Base-by-base conservation (phyloP, 2,329 filamentous ascomycete species). In the Diaporthe citrichinensis region DNA sequence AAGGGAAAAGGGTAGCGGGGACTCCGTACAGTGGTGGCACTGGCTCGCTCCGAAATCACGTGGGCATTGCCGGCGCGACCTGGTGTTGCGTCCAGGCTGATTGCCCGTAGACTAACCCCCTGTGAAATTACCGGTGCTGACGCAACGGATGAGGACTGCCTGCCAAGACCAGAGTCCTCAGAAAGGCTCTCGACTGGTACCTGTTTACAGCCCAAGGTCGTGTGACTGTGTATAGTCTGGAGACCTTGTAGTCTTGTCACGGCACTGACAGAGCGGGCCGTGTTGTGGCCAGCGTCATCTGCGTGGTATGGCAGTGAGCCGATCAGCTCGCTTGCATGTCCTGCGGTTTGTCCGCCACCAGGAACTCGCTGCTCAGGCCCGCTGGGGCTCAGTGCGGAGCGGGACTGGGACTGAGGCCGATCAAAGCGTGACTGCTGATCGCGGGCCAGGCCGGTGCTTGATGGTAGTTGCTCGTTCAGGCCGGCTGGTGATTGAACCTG, bases 251-350 rank as follows among this genome's bases (percentile, higher is more conserved):
- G 25, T 44, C n/a, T 71, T 31, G 39, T 59, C 41, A 65, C 44
- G 39, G 34, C 17, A 23, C 34, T 44, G 20, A 44, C 49, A n/a
- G 73, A 55, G 31, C n/a, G 41, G 20, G 17, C 34, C n/a, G 62
- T 55, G 44, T 23, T 44, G 39, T 71, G 61, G 17, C 73, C 69
- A 51, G 55, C 69, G 34, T 75, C 71, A 41, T 73, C 62, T 10
- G 69, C 69, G 25, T 75, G 76, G 61, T 68, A 73, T 71, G 76
- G 62, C 20, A 49, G 62, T 39, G 74, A 59, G 28, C 44, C n/a
- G 28, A 25, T 25, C 39, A 73, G 59, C 41, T 69, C 67, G 31
- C n/a, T 8, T 39, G 68, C 49, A 31, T 23, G 34, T 55, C 34
- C 65, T 55, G 53, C 23, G 10, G 31, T 34, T 34, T 17, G 25